These are phyloP conservation scores for Lavandula angustifolia DNA, from an alignment of 257 asterid genomes.

Conservation along the genomic window DNA sequence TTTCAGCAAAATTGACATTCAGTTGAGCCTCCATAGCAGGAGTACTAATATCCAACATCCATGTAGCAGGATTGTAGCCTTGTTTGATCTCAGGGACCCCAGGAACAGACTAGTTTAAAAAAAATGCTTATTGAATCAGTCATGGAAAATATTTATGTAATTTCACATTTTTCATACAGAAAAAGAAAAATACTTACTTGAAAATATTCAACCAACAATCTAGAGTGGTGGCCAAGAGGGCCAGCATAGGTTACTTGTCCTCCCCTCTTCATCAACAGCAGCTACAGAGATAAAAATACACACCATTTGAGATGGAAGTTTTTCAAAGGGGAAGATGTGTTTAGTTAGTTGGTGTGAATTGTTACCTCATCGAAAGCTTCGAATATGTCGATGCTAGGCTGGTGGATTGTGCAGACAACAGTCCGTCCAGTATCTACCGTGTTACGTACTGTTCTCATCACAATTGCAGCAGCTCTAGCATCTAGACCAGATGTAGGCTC, in stretches of 20 bases:
- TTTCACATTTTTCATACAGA: background rate
- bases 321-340: background rate
- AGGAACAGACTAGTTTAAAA: slow-evolving; percentile 56
- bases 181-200: slow-evolving; percentile 50
- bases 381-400: slow-evolving; percentile 83
- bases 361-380: slow-evolving; percentile 94
- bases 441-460: slow-evolving; percentile 83
- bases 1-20: slow-evolving; percentile 69
- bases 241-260: slow-evolving; percentile 76
- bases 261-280: slow-evolving; percentile 87
- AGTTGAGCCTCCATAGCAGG: slow-evolving; percentile 70
- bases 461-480: slow-evolving; percentile 93
- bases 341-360: background rate
- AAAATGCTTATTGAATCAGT: slow-evolving; percentile 22
- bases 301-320: slow-evolving; percentile 9
- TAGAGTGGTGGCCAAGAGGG: slow-evolving; percentile 81
- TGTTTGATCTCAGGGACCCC: slow-evolving; percentile 76
- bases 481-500: slow-evolving; percentile 92
- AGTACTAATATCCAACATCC: slow-evolving; percentile 83
- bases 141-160: background rate
- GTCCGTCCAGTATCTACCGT: slow-evolving; percentile 87
- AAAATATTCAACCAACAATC: slow-evolving; percentile 59
- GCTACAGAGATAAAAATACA: slow-evolving; percentile 36
- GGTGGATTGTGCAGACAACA: slow-evolving; percentile 89
- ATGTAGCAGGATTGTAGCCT: slow-evolving; percentile 83